Evolutionary conservation across 176 grass and related monocot species (phyloP).

Genomic region (Paspalum vaginatum): DNA sequence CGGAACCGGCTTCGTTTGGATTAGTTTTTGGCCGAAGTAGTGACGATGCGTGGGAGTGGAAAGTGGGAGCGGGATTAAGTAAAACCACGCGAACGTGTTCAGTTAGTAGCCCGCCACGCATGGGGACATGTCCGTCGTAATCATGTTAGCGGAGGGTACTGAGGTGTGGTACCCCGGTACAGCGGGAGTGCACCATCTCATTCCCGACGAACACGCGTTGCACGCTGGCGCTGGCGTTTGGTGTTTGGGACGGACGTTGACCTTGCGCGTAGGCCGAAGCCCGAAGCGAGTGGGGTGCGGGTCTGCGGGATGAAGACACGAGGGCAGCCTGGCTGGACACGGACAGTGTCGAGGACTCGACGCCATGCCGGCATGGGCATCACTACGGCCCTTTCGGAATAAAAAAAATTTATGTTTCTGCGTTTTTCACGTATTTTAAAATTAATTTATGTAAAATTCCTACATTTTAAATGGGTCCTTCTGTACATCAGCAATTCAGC

Average conservation of each 20-base stretch:
- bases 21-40: not conserved
- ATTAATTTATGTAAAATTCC: no score
- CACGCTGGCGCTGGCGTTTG: not conserved
- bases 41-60: not conserved
- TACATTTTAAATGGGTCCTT: no score
- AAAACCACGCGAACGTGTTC: conserved; percentile 23
- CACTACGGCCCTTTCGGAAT: no score
- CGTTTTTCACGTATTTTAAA: no score
- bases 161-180: not conserved
- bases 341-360: not conserved
- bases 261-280: not conserved
- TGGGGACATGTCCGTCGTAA: not conserved
- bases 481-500: no score
- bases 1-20: not conserved
- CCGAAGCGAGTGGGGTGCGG: not conserved
- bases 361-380: no score
- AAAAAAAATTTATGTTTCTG: no score
- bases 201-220: conserved; percentile 6
- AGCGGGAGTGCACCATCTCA: not conserved
- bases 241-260: not conserved
- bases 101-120: conserved; percentile 22
- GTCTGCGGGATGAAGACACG: not conserved
- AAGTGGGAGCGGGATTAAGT: not conserved
- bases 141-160: not conserved
- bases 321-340: not conserved